phyloP scores from a whole-genome alignment of 192 early-diverging fungal genomes.

The Pilobolus umbonatus region DNA sequence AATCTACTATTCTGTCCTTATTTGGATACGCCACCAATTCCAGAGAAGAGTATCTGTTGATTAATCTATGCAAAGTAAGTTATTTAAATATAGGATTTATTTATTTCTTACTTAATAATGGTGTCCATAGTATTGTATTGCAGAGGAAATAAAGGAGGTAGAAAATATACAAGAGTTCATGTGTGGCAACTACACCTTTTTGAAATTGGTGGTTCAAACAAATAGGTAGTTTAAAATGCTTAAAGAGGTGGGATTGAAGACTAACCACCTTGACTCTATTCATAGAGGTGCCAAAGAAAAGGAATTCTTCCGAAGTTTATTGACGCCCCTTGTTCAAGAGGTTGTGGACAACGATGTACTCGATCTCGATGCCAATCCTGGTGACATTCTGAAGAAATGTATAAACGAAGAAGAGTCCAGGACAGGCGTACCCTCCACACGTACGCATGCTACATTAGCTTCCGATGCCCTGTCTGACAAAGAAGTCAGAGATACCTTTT shows the following conservation, averaged over 20 bases:
- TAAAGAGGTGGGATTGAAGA: not conserved
- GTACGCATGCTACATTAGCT: conserved; percentile 71
- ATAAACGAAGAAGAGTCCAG: conserved; percentile 89
- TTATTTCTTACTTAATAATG: not conserved
- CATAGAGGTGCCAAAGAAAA: conserved; percentile 88
- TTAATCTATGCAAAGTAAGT: conserved; percentile 85
- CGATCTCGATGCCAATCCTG: conserved; percentile 90
- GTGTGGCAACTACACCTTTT: conserved; percentile 95
- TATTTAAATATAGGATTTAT: not conserved
- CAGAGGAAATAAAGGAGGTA: conserved; percentile 91
- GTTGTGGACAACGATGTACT: conserved; percentile 75
- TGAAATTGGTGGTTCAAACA: conserved; percentile 94
- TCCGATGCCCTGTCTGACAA: conserved; percentile 83
- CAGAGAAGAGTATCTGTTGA: conserved; percentile 94
- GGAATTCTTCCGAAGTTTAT: conserved; percentile 79
- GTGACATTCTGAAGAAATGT: conserved; percentile 78
- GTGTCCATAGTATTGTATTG: conserved; percentile 56
- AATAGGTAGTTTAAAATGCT: conserved; percentile 60
- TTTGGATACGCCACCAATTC: conserved; percentile 97
- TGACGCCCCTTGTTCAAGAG: conserved; percentile 77
- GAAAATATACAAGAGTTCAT: conserved; percentile 86
- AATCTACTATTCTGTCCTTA: conserved; percentile 84
- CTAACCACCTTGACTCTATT: not conserved
- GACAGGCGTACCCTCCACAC: conserved; percentile 76
- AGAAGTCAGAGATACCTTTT: conserved; percentile 69